A percentile compares a stretch with the other conserved stretches of the same genome.
phyloP scores from a whole-genome alignment of 2,329 filamentous ascomycete species.

The Beauveria varroae region DNA sequence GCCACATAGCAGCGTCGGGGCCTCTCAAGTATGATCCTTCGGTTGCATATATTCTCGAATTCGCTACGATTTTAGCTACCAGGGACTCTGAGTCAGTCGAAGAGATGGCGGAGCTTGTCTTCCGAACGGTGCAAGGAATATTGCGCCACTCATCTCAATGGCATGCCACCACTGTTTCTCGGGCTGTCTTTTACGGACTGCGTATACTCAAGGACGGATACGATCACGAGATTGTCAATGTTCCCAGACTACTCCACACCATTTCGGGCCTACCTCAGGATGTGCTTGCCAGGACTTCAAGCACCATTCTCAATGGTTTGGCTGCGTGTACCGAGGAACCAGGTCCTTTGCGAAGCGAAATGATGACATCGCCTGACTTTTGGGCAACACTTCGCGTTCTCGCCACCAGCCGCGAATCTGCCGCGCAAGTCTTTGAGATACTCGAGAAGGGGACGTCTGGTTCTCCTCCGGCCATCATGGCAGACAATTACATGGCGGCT shows the following conservation, averaged over 20 bases:
- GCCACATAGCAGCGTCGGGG: slow-evolving; percentile 21
- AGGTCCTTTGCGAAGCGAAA: slow-evolving; percentile 75
- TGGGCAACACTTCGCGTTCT: slow-evolving; percentile 83
- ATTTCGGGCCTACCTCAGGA: slow-evolving; percentile 83
- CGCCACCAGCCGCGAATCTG: slow-evolving; percentile 60
- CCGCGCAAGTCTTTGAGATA: slow-evolving; percentile 77
- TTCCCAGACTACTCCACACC: slow-evolving; percentile 83
- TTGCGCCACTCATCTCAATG: slow-evolving; percentile 72
- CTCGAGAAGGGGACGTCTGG: slow-evolving; percentile 69
- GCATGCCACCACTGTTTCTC: slow-evolving; percentile 76
- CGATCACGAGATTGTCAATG: slow-evolving; percentile 83
- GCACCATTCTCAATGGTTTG: slow-evolving; percentile 70
- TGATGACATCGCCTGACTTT: slow-evolving; percentile 94
- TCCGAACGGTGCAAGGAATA: slow-evolving; percentile 71
- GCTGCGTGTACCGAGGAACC: slow-evolving; percentile 72
- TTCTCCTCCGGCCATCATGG: slow-evolving; percentile 74
- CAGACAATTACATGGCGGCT: slow-evolving; percentile 90
- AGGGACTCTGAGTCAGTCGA: slow-evolving; percentile 67
- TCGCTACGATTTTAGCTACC: slow-evolving; percentile 75
- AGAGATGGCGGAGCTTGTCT: slow-evolving; percentile 68
- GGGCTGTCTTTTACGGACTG: slow-evolving; percentile 81
- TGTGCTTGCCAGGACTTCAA: slow-evolving; percentile 65
- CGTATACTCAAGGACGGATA: slow-evolving; percentile 77
- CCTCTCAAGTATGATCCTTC: slow-evolving; percentile 73
- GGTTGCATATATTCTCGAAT: slow-evolving; percentile 82